A percentile compares a stretch with the other conserved stretches of the same genome.
These are phyloP conservation scores for Kurtzmaniella natalensis DNA, from an alignment of 1,139 yeast genomes.

Conservation along the genomic window DNA sequence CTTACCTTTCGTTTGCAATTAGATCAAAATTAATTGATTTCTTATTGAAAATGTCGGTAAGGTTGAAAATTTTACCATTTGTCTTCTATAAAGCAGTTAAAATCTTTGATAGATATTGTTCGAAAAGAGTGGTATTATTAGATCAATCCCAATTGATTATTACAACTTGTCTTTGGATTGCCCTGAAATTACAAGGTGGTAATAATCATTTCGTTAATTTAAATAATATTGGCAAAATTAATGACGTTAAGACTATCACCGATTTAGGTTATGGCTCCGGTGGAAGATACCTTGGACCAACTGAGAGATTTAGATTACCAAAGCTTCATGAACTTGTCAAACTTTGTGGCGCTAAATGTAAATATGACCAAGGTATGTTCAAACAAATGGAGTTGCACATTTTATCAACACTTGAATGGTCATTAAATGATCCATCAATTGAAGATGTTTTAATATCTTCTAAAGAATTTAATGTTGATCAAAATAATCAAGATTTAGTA, in stretches of 20 bases:
- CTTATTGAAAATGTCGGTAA: constrained; percentile 51
- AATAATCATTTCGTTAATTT: constrained; percentile 63
- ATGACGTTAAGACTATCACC: constrained; percentile 30
- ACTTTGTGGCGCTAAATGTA: constrained; percentile 54
- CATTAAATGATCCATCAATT: constrained; percentile 52
- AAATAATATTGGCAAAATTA: constrained; percentile 25
- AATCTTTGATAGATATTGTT: constrained; percentile 62
- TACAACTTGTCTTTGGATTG: constrained; percentile 64
- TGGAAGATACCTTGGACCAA: constrained; percentile 61
- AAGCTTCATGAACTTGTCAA: constrained; percentile 58
- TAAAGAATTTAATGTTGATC: constrained; percentile 26
- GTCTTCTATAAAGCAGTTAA: constrained; percentile 56
- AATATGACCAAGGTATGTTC: constrained; percentile 60
- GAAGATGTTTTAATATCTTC: constrained; percentile 44
- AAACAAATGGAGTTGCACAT: constrained; percentile 52
- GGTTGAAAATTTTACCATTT: constrained; percentile 57
- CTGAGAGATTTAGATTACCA: constrained; percentile 63
- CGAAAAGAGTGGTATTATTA: constrained; percentile 55
- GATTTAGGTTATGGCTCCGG: constrained; percentile 49
- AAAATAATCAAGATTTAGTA: constrained; percentile 1
- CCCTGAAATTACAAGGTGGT: constrained; percentile 64
- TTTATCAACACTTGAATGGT: constrained; percentile 59
- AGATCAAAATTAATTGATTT: constrained; percentile 55
- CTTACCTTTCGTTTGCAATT: constrained; percentile 49
- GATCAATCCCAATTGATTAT: constrained; percentile 62